Evolutionary conservation across 1,139 yeast species (phyloP).

Genomic region (Protomyces lactucae-debilis): DNA sequence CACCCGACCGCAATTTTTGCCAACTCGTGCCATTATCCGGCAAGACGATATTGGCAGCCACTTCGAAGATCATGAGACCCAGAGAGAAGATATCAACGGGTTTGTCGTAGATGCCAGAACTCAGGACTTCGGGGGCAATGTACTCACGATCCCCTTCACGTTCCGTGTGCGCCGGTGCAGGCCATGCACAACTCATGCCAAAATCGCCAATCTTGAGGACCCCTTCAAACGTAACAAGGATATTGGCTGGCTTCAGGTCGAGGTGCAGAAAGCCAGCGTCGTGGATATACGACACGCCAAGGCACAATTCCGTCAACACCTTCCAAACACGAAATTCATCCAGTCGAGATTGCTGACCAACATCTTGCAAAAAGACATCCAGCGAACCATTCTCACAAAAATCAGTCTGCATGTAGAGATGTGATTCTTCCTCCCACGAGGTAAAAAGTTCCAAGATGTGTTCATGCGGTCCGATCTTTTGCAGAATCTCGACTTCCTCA

Average conservation of each 20-base stretch:
- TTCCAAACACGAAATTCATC: conserved; percentile 99
- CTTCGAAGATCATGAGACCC: conserved; percentile 87
- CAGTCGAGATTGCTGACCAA: conserved; percentile 65
- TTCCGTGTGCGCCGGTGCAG: conserved; percentile 53
- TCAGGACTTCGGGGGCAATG: conserved; percentile 92
- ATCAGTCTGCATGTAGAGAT: conserved; percentile 88
- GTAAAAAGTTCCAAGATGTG: conserved; percentile 73
- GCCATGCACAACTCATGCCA: conserved; percentile 63
- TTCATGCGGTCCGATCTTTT: conserved; percentile 64
- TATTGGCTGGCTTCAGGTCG: conserved; percentile 91
- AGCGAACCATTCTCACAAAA: conserved; percentile 92
- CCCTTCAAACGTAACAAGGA: conserved; percentile 92
- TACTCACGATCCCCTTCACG: conserved; percentile 96
- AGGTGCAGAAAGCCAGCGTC: conserved; percentile 69
- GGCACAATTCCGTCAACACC: conserved; percentile 72
- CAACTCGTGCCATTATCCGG: conserved; percentile 97
- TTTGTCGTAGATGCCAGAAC: conserved; percentile 75
- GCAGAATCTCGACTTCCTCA: conserved; percentile 56
- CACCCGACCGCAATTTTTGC: conserved; percentile 95
- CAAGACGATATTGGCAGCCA: conserved; percentile 88
- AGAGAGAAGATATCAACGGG: conserved; percentile 93
- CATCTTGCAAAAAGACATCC: conserved; percentile 71
- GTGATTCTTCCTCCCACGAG: conserved; percentile 76
- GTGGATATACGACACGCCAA: conserved; percentile 79
- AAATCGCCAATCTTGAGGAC: conserved; percentile 80